A percentile compares a stretch with the other conserved stretches of the same genome.
Evolutionary conservation across 1,139 yeast genomes (phyloP).

Genomic region (Debaryomycetaceae sp.): DNA sequence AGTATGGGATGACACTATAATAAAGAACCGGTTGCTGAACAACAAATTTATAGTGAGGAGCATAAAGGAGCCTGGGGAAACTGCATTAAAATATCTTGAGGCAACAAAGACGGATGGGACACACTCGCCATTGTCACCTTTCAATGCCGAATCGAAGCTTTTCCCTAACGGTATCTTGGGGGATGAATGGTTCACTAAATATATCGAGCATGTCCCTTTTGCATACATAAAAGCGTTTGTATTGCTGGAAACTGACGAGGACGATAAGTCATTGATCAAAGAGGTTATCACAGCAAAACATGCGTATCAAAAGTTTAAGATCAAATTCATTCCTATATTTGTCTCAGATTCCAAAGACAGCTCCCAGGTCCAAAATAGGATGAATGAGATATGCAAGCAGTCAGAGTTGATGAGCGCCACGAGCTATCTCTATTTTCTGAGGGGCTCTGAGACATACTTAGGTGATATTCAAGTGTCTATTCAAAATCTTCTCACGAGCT

Average conservation of each 20-base stretch:
- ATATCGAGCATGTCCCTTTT: conserved; percentile 31
- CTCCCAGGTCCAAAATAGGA: conserved; percentile 13
- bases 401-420: conserved; percentile 29
- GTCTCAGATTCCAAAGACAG: conserved; percentile 10
- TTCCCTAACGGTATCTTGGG: conserved; percentile 44
- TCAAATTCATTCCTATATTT: conserved; percentile 28
- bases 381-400: conserved; percentile 22
- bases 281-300: conserved; percentile 16
- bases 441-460: conserved; percentile 10
- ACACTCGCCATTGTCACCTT: conserved; percentile 36
- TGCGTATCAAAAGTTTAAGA: conserved; percentile 14
- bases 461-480: conserved; percentile 30
- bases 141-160: conserved; percentile 32
- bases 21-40: conserved; percentile 35
- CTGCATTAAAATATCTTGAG: background rate
- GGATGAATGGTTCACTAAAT: conserved; percentile 35
- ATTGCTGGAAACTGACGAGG: conserved; percentile 14
- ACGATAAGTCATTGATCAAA: conserved; percentile 16
- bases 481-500: conserved; percentile 25
- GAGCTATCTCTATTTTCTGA: conserved; percentile 26
- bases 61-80: conserved; percentile 3
- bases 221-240: conserved; percentile 22
- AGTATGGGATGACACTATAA: conserved; percentile 40
- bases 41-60: conserved; percentile 28
- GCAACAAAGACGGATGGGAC: conserved; percentile 1